Base-by-base conservation (phyloP, 2,329 filamentous ascomycete species). In the Fusarium musae region DNA sequence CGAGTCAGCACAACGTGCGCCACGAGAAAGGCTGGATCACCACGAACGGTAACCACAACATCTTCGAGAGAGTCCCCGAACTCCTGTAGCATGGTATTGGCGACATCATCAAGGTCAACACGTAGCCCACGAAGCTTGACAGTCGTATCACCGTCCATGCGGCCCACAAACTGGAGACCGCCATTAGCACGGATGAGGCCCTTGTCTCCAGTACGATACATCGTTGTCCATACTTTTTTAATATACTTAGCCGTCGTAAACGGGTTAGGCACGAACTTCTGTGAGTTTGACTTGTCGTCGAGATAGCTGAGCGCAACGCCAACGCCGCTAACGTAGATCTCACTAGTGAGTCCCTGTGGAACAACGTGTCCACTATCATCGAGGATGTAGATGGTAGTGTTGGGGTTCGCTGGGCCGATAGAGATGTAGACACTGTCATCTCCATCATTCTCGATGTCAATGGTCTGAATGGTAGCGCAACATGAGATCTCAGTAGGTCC, bases 191-290 rank as follows among this genome's bases (percentile, higher is more conserved):
- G 49, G 3, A 62, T 37, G 2, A 57, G 59, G 1, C 59, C 49
- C 30, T 39, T 46, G 5, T 62, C 59, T 30, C 59, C 49, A 17
- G 59, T 62, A 8, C 49, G 59, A 16, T 62, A 62, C 49, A 57
- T 46, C 15, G 6, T 39, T 2, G 15, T 39, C 59, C 59, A 62
- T 0, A 12, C 2, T 9, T 12, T 56, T 16, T 4, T 9, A 7
- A 3, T 57, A 9, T 62, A 2, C 5, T 39, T 16, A 11, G 16
- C 1, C 1, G 49, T 21, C 2, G 32, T 32, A n/a, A 62, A 57
- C 3, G 9, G 11, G 6, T 57, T 62, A 1, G 17, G 9, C 0
- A 62, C 21, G 6, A 62, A 62, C 3, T 28, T 36, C 1, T 39
- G 49, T 6, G 30, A 6, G 3, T 26, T 6, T 7, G 26, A 28